These are phyloP conservation scores for Astrocystis sublimbata DNA, from an alignment of 495 filamentous ascomycete species.

Conservation along the genomic window DNA sequence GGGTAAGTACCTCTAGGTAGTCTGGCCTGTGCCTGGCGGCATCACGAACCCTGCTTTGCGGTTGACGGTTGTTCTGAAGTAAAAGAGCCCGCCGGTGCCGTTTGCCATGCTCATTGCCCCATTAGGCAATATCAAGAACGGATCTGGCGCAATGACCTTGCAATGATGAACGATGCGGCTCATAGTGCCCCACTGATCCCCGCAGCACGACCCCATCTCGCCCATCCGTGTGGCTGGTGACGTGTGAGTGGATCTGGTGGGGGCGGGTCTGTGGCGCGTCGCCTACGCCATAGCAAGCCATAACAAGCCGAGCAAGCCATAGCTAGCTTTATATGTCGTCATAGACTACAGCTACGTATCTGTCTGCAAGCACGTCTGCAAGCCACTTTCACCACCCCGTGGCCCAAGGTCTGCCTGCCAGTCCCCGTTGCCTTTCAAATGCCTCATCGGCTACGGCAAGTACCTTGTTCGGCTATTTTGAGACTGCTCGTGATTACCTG, in stretches of 20 bases:
- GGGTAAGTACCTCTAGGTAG: background rate
- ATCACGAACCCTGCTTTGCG: background rate
- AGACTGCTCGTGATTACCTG: no score
- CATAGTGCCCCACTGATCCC: background rate
- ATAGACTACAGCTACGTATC: no score
- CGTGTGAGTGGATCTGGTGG: background rate
- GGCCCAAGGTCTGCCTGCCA: no score
- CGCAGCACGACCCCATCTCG: background rate
- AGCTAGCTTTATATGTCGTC: constrained; percentile 22
- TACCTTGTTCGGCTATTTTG: no score
- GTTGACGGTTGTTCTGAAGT: background rate
- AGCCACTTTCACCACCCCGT: background rate
- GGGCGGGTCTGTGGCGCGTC: constrained; percentile 27
- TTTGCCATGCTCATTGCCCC: background rate
- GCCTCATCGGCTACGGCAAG: no score
- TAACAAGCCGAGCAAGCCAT: no score
- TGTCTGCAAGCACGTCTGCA: no score
- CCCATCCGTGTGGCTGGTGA: constrained; percentile 28
- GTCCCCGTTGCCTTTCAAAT: no score
- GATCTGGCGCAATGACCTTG: constrained; percentile 1
- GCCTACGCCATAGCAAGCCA: constrained; percentile 12
- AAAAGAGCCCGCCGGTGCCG: background rate
- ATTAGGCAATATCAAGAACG: constrained; percentile 4
- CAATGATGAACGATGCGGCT: constrained; percentile 12
- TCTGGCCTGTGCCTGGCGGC: background rate